Evolutionary conservation across 129 eudicot species (phyloP), one percentile per base, ranked within the genome.

Genomic region (Arctium minus): DNA sequence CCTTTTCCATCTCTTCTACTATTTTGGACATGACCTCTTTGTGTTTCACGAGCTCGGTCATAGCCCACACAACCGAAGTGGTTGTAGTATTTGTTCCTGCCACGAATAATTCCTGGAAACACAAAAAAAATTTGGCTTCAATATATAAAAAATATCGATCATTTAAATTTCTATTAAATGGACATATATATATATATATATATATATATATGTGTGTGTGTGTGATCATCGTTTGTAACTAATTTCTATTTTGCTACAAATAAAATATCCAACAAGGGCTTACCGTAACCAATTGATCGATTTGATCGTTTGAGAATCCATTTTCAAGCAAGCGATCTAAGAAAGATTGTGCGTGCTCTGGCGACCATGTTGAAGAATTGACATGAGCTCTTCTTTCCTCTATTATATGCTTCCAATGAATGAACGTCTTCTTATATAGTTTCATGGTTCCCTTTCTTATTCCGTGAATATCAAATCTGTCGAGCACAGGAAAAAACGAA

Each of bases 81-180:
- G 76, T 82, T 18, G 70, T 82, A 1, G 86, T 62, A 35, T 75
- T 80, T n/a, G 86, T 70, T 18, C 86, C 86, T 4, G 76, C 76
- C 0, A 40, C 76, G 35, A 82, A 37, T 36, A 82, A 17, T 77
- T 82, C 85, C 85, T 73, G 67, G 8, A 60, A 56, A 17, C 17
- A 72, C 35, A 64, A n/a, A n/a, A 8, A 60, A 29, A 13, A 46
- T 17, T 60, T 60, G 68, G 68, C n/a, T 60, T 17, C 29, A 60
- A n/a, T 60, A 17, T n/a, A n/a, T n/a, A 60, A 60, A 33, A 5
- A 56, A 56, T n/a, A 60, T 60, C 68, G n/a, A 60, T 60, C 6
- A 31, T n/a, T n/a, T 18, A 70, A 30, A 70, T 5, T 30, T 27
- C 73, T 11, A 72, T 4, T 32, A 36, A 2, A 72, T 32, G 46